These are phyloP conservation scores for Ascochyta viciae-villosae DNA, from an alignment of 2,329 filamentous ascomycete genomes.

Conservation along the genomic window DNA sequence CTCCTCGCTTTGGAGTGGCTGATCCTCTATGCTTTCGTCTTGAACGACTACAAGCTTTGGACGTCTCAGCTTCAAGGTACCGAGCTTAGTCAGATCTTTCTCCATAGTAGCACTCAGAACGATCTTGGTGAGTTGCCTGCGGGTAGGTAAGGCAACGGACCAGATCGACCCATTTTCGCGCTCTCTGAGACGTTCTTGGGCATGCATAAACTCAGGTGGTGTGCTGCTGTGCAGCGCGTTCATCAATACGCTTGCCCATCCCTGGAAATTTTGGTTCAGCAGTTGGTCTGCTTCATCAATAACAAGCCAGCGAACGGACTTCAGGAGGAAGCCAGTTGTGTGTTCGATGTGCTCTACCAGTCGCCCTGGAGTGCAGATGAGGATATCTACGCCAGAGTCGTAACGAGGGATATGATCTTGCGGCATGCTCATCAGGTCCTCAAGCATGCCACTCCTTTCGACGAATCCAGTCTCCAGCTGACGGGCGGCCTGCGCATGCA, in stretches of 20 bases:
- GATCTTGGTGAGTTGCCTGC: slow-evolving; percentile 72
- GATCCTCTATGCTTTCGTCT: slow-evolving; percentile 48
- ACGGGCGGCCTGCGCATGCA: slow-evolving; percentile 52
- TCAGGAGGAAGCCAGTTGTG: slow-evolving; percentile 81
- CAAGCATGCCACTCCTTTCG: slow-evolving; percentile 47
- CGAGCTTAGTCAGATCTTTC: slow-evolving; percentile 80
- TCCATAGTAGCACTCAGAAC: slow-evolving; percentile 94
- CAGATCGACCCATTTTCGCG: slow-evolving; percentile 43
- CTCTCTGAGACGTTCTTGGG: slow-evolving; percentile 62
- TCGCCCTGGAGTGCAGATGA: slow-evolving; percentile 90
- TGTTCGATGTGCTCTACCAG: slow-evolving; percentile 89
- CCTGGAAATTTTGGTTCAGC: slow-evolving; percentile 89
- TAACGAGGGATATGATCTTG: slow-evolving; percentile 70
- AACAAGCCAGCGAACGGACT: slow-evolving; percentile 83
- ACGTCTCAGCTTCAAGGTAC: slow-evolving; percentile 72
- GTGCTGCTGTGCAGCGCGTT: slow-evolving; percentile 62
- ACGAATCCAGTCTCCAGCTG: slow-evolving; percentile 42
- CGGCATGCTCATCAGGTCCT: slow-evolving; percentile 53
- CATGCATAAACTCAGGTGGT: slow-evolving; percentile 54
- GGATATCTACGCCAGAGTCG: slow-evolving; percentile 79
- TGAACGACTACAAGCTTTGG: slow-evolving; percentile 81
- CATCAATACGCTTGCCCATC: slow-evolving; percentile 81
- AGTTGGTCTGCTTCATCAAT: slow-evolving; percentile 95
- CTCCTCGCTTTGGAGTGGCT: slow-evolving; percentile 34
- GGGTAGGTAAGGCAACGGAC: slow-evolving; percentile 40